Evolutionary conservation across 805 yeast genomes (phyloP), one percentile per base, ranked within the genome.

Genomic region (Suhomyces prunicola): DNA sequence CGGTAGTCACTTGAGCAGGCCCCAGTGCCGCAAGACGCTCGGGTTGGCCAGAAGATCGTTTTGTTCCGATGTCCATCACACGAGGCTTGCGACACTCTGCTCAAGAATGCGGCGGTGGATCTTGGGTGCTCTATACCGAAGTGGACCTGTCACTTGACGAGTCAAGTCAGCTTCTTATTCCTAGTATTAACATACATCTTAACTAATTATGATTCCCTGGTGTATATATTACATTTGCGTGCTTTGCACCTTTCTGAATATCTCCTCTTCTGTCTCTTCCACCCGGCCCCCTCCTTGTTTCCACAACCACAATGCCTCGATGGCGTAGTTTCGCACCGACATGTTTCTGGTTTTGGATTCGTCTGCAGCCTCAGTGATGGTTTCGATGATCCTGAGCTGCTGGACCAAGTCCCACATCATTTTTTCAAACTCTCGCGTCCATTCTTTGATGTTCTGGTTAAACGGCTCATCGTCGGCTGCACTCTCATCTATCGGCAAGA

Each of bases 301-400:
- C 94, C 96, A 90, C 50, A 92, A 70, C 96, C 97, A 92, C 35
- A 92, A 75, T 0, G 97, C 96, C 59, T 92, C 97, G 29, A 87
- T 77, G 0, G 97, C 96, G 66, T 90, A 89, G 59, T 82, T 88
- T 60, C 88, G 76, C 1, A 91, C 91, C 35, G 92, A 86, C 29
- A 92, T 54, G 66, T 88, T 89, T 15, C 70, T 73, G 0, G 90
- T 86, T 49, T 70, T 73, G 12, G 68, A 66, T 48, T 88, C 96
- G 60, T 87, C 87, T 0, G 90, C 80, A 29, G 88, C 85, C 47
- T 84, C 86, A 39, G 83, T 76, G 26, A 92, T 67, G 1, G 88
- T 74, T 15, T 88, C 91, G 6, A 88, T 70, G 23, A 90, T 78
- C 48, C 85, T 72, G 50, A 85, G 69, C 49, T 83, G 79, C 35